Evolutionary conservation across 495 filamentous ascomycete genomes (phyloP).

Genomic region (Talaromyces proteolyticus): DNA sequence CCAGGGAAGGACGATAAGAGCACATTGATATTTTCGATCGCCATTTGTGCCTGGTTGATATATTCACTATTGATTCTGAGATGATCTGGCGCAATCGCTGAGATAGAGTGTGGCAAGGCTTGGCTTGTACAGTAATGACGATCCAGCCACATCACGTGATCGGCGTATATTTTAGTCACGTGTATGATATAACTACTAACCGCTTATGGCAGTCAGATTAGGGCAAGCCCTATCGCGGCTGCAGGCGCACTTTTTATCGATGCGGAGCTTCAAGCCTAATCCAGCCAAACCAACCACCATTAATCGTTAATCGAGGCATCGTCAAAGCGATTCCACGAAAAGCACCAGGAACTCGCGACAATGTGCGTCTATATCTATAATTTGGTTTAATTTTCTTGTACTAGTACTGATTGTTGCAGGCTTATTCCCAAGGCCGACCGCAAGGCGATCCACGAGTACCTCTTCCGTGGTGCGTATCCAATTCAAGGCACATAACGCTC

Average conservation of each 20-base stretch:
- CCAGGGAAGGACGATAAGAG: constrained; percentile 79
- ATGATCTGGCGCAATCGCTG: not conserved
- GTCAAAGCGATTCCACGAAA: constrained; percentile 56
- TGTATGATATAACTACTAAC: no score
- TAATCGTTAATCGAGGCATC: constrained; percentile 23
- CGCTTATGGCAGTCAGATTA: constrained; percentile 18
- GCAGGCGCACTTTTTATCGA: constrained; percentile 36
- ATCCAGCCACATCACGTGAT: not conserved
- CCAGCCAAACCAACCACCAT: not conserved
- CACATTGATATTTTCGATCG: constrained; percentile 60
- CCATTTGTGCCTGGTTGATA: constrained; percentile 17
- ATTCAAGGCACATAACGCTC: constrained; percentile 5
- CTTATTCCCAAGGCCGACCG: constrained; percentile 99
- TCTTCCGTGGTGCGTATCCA: constrained; percentile 79
- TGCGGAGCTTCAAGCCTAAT: constrained; percentile 6
- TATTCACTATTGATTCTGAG: not conserved
- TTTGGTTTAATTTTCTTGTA: not conserved
- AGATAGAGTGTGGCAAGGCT: no score
- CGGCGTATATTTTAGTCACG: not conserved
- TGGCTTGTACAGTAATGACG: no score
- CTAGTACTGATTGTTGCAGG: constrained; percentile 45
- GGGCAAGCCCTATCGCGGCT: constrained; percentile 31
- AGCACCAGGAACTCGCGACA: constrained; percentile 54
- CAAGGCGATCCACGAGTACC: constrained; percentile 99
- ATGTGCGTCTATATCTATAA: constrained; percentile 35